phyloP scores from a whole-genome alignment of 805 yeast species.

The Barnettozyma botsteinii region DNA sequence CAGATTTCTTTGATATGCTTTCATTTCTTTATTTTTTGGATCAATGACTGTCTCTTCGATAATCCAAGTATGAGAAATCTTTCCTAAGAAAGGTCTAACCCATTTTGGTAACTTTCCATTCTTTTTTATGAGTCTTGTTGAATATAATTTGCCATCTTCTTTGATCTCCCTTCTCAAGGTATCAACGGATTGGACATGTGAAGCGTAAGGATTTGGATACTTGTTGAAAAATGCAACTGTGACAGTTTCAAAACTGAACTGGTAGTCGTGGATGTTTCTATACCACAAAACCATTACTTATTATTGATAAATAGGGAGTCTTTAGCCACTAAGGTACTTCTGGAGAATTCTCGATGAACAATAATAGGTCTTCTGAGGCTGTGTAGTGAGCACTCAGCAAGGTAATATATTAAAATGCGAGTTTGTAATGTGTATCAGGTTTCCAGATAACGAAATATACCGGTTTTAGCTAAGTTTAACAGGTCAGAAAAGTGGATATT shows the following conservation, averaged over 20 bases:
- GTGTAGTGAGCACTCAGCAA: too few species aligned
- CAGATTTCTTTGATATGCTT: constrained; percentile 71
- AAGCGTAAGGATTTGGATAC: constrained; percentile 72
- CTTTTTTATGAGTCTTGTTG: constrained; percentile 71
- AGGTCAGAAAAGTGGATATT: too few species aligned
- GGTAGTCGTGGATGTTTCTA: constrained; percentile 48
- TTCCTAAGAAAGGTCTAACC: constrained; percentile 69
- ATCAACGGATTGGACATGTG: constrained; percentile 80
- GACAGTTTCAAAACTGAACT: constrained; percentile 65
- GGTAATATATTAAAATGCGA: too few species aligned
- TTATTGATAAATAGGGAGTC: too few species aligned
- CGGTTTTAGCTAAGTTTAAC: too few species aligned
- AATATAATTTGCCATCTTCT: constrained; percentile 62
- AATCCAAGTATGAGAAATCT: constrained; percentile 69
- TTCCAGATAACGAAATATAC: too few species aligned
- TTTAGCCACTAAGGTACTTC: too few species aligned
- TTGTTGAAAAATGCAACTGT: constrained; percentile 71
- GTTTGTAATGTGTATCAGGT: too few species aligned
- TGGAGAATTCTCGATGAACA: too few species aligned
- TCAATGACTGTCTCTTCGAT: constrained; percentile 74
- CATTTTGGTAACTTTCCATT: constrained; percentile 77
- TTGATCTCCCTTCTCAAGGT: constrained; percentile 52
- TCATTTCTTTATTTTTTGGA: constrained; percentile 47
- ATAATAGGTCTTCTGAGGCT: too few species aligned
- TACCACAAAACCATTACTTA: constrained; percentile 66